Evolutionary conservation across 148 eudicot species (phyloP).

Genomic region (Arctostaphylos glauca): DNA sequence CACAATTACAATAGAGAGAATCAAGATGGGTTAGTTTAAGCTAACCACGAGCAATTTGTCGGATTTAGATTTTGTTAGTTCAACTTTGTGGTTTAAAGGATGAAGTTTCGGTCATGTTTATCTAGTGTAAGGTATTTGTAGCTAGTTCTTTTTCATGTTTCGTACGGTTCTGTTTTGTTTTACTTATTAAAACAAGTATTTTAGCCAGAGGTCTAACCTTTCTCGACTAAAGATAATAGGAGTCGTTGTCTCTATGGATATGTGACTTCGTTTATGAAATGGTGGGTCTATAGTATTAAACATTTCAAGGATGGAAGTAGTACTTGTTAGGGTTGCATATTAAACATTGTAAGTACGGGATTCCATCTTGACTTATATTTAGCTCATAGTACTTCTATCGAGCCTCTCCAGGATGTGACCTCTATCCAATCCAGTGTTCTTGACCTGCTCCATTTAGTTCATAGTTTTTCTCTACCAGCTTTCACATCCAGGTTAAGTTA

Average conservation of each 20-base stretch:
- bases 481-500: no score
- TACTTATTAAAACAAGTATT: background rate
- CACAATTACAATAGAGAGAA: background rate
- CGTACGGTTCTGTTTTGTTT: no score
- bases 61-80: background rate
- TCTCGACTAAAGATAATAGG: background rate
- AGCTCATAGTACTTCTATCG: no score
- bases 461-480: no score
- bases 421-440: no score
- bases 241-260: background rate
- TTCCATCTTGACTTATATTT: background rate
- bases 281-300: background rate
- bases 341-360: background rate
- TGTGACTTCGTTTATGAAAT: background rate
- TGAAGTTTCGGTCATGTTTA: background rate
- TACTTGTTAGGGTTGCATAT: background rate
- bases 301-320: background rate
- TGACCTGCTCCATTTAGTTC: no score
- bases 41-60: background rate
- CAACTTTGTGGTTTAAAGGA: background rate
- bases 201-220: background rate
- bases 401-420: no score
- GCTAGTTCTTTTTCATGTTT: no score
- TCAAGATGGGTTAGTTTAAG: background rate
- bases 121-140: background rate